A percentile compares a stretch with the other conserved stretches of the same genome.
phyloP scores from a whole-genome alignment of 73 alveolate species.

The Durusdinium trenchii region DNA sequence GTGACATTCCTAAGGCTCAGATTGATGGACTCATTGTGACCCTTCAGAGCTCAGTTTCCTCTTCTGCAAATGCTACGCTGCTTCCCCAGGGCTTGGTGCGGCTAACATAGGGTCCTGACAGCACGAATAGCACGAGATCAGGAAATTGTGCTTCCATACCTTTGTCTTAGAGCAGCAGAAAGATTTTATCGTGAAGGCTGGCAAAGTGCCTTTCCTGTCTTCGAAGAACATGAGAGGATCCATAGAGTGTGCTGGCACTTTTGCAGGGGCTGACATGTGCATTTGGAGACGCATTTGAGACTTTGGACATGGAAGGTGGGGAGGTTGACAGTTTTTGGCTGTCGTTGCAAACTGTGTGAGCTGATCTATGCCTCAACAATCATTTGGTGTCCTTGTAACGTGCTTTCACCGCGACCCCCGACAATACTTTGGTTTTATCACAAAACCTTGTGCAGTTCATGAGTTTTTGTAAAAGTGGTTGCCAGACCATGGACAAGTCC shows the following conservation, averaged over 20 bases:
- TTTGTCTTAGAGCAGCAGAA: slow-evolving; percentile 68
- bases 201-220: too few relatives aligned
- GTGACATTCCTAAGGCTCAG: background rate
- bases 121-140: background rate
- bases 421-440: background rate
- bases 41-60: slow-evolving; percentile 24
- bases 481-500: background rate
- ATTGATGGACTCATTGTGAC: slow-evolving; percentile 88
- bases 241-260: background rate
- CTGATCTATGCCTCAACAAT: too few relatives aligned
- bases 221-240: background rate
- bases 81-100: too few relatives aligned
- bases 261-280: slow-evolving; percentile 49
- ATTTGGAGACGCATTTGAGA: slow-evolving; percentile 30
- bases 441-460: background rate
- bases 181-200: slow-evolving; percentile 24
- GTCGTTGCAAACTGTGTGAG: too few relatives aligned
- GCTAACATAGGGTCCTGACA: too few relatives aligned
- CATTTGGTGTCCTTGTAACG: too few relatives aligned
- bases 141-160: slow-evolving; percentile 76
- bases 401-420: too few relatives aligned
- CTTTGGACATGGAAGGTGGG: background rate
- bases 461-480: background rate
- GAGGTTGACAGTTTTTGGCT: background rate
- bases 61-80: slow-evolving; percentile 2